Percentiles rank a stretch among this genome's conserved stretches.
These are phyloP conservation scores for Canna indica DNA, from an alignment of 176 grass and related monocot genomes.

Conservation along the genomic window DNA sequence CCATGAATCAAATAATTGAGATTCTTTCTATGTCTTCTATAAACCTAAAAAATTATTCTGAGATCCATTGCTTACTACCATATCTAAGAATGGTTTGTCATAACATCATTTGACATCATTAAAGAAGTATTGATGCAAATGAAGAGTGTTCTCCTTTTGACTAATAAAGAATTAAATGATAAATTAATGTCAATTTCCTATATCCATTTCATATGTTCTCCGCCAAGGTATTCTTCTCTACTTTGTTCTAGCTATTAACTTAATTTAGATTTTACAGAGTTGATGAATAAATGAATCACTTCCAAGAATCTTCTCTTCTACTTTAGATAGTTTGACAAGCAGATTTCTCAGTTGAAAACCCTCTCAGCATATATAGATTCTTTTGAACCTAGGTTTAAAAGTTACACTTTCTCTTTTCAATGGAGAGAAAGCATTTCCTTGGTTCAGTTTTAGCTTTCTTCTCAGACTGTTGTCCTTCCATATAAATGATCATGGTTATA, in stretches of 20 bases:
- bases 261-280: too few species aligned
- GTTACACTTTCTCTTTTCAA: background rate
- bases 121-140: background rate
- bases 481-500: background rate
- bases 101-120: too few species aligned
- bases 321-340: too few species aligned
- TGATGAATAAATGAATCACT: too few species aligned
- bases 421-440: background rate
- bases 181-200: background rate
- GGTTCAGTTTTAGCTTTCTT: background rate
- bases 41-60: too few species aligned
- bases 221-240: background rate
- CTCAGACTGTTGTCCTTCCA: background rate
- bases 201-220: background rate
- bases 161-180: background rate
- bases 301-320: too few species aligned
- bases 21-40: too few species aligned
- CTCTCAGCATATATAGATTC: background rate
- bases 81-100: too few species aligned
- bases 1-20: too few species aligned
- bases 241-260: background rate
- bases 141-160: background rate
- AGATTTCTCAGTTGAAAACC: background rate
- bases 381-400: background rate
- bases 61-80: too few species aligned